Percentiles rank a stretch among this genome's conserved stretches.
These are phyloP conservation scores for Blastobotrys petasosporus DNA, from an alignment of 1,139 yeast species.

Conservation along the genomic window DNA sequence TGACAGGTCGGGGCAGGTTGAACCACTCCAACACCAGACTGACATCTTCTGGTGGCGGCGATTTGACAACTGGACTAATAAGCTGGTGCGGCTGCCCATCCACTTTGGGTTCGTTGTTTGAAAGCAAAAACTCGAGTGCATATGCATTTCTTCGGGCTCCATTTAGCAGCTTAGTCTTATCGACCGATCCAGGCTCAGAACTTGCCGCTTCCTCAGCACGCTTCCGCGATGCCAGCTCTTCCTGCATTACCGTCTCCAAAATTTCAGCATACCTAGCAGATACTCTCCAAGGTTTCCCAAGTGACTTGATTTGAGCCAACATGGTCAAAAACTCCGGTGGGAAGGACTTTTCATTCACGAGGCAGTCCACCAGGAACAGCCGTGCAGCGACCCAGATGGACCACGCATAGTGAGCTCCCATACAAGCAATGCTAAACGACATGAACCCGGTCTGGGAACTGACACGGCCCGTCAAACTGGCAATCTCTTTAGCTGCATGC, in stretches of 20 bases:
- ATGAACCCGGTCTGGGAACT: constrained; percentile 23
- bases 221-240: constrained; percentile 27
- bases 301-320: constrained; percentile 24
- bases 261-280: constrained; percentile 32
- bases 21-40: constrained; percentile 17
- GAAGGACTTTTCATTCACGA: constrained; percentile 23
- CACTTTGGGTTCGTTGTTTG: constrained; percentile 9
- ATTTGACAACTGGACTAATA: neutral
- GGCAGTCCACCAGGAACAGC: constrained; percentile 34
- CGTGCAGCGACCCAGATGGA: constrained; percentile 35
- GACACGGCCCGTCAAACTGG: constrained; percentile 22
- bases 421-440: constrained; percentile 5
- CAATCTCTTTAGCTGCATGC: constrained; percentile 25
- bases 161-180: constrained; percentile 16
- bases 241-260: constrained; percentile 28
- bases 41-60: constrained; percentile 1
- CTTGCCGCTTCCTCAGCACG: constrained; percentile 10
- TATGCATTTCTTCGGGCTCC: constrained; percentile 20
- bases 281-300: constrained; percentile 32
- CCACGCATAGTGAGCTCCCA: constrained; percentile 37
- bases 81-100: neutral
- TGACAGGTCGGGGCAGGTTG: constrained; percentile 21
- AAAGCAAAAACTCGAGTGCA: constrained; percentile 21
- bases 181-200: constrained; percentile 15
- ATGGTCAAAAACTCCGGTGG: constrained; percentile 26